Conservation (phyloP, 306 rosid species). For the Delonix regia region DNA sequence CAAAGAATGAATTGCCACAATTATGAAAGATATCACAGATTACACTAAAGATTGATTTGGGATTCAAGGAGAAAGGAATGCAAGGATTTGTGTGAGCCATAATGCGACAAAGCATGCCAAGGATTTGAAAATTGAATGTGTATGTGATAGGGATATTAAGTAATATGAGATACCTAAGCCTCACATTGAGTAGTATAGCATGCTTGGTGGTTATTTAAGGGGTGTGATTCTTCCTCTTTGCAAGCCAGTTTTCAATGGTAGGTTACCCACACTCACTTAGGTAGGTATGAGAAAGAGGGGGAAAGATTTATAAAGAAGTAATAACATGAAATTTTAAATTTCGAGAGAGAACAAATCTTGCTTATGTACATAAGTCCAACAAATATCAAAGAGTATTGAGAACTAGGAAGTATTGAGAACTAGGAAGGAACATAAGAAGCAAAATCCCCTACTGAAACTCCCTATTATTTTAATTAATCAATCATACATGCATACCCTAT, state of each 20-base stretch:
- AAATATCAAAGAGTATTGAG: not conserved
- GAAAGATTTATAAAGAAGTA: not conserved
- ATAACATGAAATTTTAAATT: conserved; percentile 13
- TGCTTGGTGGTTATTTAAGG: too few species aligned
- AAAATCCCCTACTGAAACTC: conserved; percentile 6
- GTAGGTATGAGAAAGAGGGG: not conserved
- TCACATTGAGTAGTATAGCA: too few species aligned
- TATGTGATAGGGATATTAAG: not conserved
- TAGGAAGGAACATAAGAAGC: not conserved
- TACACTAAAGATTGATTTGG: not conserved
- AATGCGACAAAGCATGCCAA: not conserved
- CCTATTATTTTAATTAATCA: conserved; percentile 21
- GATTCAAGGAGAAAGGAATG: not conserved
- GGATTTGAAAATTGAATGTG: not conserved
- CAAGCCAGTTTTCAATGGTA: too few species aligned
- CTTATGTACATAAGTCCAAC: not conserved
- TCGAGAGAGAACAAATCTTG: not conserved
- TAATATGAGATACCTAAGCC: too few species aligned
- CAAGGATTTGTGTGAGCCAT: not conserved
- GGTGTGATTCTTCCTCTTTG: too few species aligned
- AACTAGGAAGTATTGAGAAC: not conserved
- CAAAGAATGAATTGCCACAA: not conserved
- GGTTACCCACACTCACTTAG: too few species aligned
- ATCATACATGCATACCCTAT: not conserved
- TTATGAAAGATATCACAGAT: conserved; percentile 4